Evolutionary conservation across 176 grass and related monocot species (phyloP), one percentile per base, ranked within the genome.

Genomic region (Stipa capillata): DNA sequence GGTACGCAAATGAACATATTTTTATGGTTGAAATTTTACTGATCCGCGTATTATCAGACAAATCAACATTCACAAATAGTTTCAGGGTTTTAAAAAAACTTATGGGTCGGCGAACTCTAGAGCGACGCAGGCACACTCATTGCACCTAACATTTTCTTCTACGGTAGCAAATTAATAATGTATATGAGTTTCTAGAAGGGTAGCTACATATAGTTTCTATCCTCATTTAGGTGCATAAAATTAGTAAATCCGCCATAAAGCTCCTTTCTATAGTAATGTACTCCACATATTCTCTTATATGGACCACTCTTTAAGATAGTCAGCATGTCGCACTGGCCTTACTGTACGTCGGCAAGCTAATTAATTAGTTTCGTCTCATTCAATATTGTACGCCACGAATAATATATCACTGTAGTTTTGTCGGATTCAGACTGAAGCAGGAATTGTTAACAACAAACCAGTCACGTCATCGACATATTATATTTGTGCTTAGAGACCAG

Each of bases 171-270:
- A n/a, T n/a, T n/a, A n/a, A n/a, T n/a, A 48, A 64, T 65, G 39
- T 55, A 74, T 17, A 13, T 20, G 37, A 25, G 36, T 66, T 37
- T 78, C 43, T 51, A 78, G 39, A 61, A 61, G n/a, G n/a, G 74
- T 62, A 40, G 55, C 40, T 77, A n/a, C 55, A 51, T 17, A 56
- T 35, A 62, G 40, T 62, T 35, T 78, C 28, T 9, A 56, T 31
- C 6, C 49, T 68, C 69, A 57, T 49, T 73, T 59, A 48, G 24
- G 53, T 72, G 25, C 20, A 73, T 51, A 10, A 9, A 33, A 20
- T 63, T 82, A 1, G 37, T 49, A 21, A 60, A 41, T 72, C 55
- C 21, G 45, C 79, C 44, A 25, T 42, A 83, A 83, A 73, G 69
- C 29, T 39, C 56, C 69, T 51, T 82, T 58, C 9, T 5, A 16